These are phyloP conservation scores for Sistotremastrum niveocremeum DNA, from an alignment of 768 basidiomycete species.

Conservation along the genomic window DNA sequence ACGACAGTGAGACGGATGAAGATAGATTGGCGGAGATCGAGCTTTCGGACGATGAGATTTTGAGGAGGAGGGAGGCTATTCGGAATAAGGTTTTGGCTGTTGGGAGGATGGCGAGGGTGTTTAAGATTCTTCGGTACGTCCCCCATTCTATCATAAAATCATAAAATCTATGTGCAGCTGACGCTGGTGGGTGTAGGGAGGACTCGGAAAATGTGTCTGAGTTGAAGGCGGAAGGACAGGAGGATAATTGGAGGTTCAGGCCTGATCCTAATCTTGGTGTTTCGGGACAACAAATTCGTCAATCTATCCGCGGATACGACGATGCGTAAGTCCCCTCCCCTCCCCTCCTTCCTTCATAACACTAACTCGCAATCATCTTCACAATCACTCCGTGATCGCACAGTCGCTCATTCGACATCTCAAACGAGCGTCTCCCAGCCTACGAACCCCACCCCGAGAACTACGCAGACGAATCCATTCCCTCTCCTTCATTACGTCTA, in stretches of 20 bases:
- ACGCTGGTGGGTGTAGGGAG: slow-evolving; percentile 31
- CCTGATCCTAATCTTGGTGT: slow-evolving; percentile 30
- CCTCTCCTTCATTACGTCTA: slow-evolving; percentile 51
- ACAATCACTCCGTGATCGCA: not conserved
- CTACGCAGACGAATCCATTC: slow-evolving; percentile 24
- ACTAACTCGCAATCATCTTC: slow-evolving; percentile 1
- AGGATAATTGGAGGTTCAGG: slow-evolving; percentile 3
- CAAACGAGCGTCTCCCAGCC: slow-evolving; percentile 62
- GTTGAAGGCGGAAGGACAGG: slow-evolving; percentile 24
- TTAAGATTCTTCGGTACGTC: slow-evolving; percentile 29
- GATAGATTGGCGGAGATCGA: slow-evolving; percentile 11
- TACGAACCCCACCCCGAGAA: slow-evolving; percentile 26
- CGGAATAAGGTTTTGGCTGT: slow-evolving; percentile 40
- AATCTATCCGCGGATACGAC: slow-evolving; percentile 56
- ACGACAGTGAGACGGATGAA: slow-evolving; percentile 19
- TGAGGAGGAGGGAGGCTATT: slow-evolving; percentile 26
- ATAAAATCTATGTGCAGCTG: not conserved
- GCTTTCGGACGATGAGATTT: slow-evolving; percentile 15
- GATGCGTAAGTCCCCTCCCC: slow-evolving; percentile 45
- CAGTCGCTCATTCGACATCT: slow-evolving; percentile 58
- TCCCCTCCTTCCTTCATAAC: slow-evolving; percentile 1
- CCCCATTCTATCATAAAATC: not conserved
- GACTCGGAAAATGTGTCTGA: slow-evolving; percentile 72
- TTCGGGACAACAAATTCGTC: slow-evolving; percentile 42
- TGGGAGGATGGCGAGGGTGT: slow-evolving; percentile 35